A percentile compares a stretch with the other conserved stretches of the same genome.
These are phyloP conservation scores for Monilinia vaccinii-corymbosi DNA, from an alignment of 2,329 filamentous ascomycete species.

Conservation along the genomic window DNA sequence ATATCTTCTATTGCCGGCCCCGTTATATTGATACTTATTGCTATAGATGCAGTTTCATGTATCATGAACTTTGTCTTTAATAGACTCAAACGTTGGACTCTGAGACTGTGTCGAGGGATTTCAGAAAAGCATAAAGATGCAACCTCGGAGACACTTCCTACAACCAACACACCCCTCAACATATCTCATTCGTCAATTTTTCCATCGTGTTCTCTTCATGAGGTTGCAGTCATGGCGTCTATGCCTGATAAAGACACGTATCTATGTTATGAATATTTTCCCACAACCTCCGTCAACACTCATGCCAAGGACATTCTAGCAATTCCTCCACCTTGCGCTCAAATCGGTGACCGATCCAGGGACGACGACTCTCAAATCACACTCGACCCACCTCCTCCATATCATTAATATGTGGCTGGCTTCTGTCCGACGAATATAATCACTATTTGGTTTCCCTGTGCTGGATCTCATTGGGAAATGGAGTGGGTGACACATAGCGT, in stretches of 20 bases:
- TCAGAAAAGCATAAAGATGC: too few species aligned
- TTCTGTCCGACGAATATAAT: neutral
- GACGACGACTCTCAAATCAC: neutral
- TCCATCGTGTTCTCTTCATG: neutral
- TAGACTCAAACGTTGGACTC: neutral
- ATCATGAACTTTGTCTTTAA: neutral
- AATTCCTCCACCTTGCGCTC: neutral
- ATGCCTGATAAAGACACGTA: too few species aligned
- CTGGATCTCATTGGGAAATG: neutral
- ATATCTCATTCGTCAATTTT: neutral
- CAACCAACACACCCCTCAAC: neutral
- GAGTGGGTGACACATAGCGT: neutral
- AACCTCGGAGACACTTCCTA: neutral
- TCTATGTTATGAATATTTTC: neutral
- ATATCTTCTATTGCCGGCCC: too few species aligned
- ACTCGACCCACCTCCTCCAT: neutral
- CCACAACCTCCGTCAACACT: neutral
- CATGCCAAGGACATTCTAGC: too few species aligned
- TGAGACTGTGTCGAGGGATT: neutral
- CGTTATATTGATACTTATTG: too few species aligned
- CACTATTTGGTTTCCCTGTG: neutral
- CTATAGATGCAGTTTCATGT: too few species aligned
- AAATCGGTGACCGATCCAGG: neutral
- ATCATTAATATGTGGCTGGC: neutral
- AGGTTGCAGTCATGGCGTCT: rapidly evolving